These are phyloP conservation scores for Carex cristatella DNA, from an alignment of 176 grass and related monocot species.

Conservation along the genomic window DNA sequence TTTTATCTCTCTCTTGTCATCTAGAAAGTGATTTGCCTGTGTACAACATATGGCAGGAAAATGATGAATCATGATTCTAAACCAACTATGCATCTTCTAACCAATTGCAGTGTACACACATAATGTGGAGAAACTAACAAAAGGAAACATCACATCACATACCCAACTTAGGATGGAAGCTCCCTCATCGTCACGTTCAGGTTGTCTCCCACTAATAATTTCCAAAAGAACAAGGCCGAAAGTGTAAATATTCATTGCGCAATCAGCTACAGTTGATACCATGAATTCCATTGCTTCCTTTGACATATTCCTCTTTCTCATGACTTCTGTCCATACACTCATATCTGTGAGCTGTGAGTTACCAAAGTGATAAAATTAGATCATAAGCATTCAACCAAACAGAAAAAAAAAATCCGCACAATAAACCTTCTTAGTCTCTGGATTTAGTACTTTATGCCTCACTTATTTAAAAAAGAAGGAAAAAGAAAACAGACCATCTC, in stretches of 20 bases:
- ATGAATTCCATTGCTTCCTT: conserved; percentile 37
- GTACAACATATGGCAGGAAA: background rate
- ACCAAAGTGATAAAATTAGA: background rate
- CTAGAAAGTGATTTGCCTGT: conserved; percentile 63
- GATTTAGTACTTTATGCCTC: background rate
- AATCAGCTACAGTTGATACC: conserved; percentile 33
- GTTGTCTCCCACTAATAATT: conserved; percentile 64
- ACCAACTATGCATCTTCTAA: background rate
- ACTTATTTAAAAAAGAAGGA: background rate
- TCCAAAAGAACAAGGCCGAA: conserved; percentile 69
- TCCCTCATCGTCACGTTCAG: conserved; percentile 39
- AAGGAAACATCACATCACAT: background rate
- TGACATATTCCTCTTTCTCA: conserved; percentile 36
- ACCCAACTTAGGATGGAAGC: conserved; percentile 58
- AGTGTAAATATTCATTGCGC: conserved; percentile 48
- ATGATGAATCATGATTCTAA: background rate
- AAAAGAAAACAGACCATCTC: background rate
- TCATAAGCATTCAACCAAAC: background rate
- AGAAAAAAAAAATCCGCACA: background rate
- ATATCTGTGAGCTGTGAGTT: conserved; percentile 59
- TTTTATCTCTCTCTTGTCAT: conserved; percentile 33
- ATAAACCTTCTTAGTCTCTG: background rate
- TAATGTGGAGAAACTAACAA: background rate
- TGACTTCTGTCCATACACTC: conserved; percentile 64
- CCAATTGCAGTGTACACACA: background rate